phyloP scores from a whole-genome alignment of 331 rosid species.

The Cucumis variabilis region DNA sequence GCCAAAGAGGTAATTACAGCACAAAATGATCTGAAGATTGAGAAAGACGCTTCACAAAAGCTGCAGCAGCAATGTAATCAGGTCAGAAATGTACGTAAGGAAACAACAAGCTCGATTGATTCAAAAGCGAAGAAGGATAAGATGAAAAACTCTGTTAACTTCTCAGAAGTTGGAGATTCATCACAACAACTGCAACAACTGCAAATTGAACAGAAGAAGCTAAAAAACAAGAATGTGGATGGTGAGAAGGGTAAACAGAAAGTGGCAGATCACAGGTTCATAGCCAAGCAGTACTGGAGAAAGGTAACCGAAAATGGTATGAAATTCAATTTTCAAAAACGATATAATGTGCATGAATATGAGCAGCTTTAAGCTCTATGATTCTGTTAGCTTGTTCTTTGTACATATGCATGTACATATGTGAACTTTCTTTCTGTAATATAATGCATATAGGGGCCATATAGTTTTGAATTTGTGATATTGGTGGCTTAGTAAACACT shows the following conservation, averaged over 20 bases:
- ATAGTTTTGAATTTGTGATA: not conserved
- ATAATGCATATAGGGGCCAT: not conserved
- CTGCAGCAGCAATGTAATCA: not conserved
- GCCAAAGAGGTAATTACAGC: constrained; percentile 10
- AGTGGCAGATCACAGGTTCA: not conserved
- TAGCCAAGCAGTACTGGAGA: not conserved
- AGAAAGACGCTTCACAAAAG: constrained; percentile 16
- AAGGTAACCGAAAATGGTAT: not conserved
- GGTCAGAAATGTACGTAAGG: not conserved
- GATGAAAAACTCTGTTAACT: not conserved
- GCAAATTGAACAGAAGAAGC: constrained; percentile 1
- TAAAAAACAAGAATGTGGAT: constrained; percentile 10
- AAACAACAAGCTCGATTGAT: not conserved
- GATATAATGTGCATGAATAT: not conserved
- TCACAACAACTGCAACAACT: not conserved
- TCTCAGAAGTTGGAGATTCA: not conserved
- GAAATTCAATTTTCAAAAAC: not conserved
- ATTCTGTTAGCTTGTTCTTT: not conserved
- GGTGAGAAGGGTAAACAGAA: constrained; percentile 20
- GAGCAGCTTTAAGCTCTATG: not conserved
- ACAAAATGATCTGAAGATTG: not conserved
- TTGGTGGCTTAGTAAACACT: not conserved
- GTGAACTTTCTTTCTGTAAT: not conserved
- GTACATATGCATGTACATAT: not conserved
- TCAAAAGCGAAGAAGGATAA: not conserved